Base-by-base conservation (phyloP, 257 asterid species). In the Capsicum baccatum region DNA sequence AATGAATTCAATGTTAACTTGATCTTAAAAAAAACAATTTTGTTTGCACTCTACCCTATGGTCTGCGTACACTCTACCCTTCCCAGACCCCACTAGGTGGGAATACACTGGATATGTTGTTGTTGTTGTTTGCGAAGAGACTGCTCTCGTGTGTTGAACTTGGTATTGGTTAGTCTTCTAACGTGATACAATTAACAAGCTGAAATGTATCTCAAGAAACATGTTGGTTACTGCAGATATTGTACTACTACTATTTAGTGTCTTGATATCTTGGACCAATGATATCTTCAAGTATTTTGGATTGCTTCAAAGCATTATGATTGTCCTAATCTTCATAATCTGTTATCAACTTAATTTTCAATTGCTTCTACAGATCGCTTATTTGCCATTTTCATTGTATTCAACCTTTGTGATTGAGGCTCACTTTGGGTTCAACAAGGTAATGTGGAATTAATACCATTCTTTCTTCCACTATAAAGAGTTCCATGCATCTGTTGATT, bases 401-500 rank as follows among this genome's bases (percentile, higher is more conserved):
- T 97, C 99, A 80, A 97, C 98, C 59, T 97, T 97, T 89, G 96
- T 97, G 86, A 97, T 97, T 86, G 99, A 97, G 91, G 90, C 92
- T 15, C 97, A 96, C 86, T 98, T 94, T 88, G 99, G 99, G 84
- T 97, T 97, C 88, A 91, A 92, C 90, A 93, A 93, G 94, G 97
- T 93, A 82, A 68, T 42, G 8, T 52, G 79, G 60, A 50, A 68
- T 42, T 9, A 35, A 66, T 50, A 52, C 13, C 19, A 68, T 83
- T 82, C 62, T 50, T 21, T 67, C 62, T 37, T 67, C 60, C 14
- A 78, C 0, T 4, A 7, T 47, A 47, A 71, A 47, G 17, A 71
- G 39, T 71, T n/a, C 9, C 58, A 44, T 54, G 15, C 50, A 26
- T 13, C 19, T 78, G 64, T 78, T 15, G 0, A 68, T 54, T 59